These are phyloP conservation scores for Neolecta irregularis DNA, from an alignment of 1,139 yeast species.

Conservation along the genomic window DNA sequence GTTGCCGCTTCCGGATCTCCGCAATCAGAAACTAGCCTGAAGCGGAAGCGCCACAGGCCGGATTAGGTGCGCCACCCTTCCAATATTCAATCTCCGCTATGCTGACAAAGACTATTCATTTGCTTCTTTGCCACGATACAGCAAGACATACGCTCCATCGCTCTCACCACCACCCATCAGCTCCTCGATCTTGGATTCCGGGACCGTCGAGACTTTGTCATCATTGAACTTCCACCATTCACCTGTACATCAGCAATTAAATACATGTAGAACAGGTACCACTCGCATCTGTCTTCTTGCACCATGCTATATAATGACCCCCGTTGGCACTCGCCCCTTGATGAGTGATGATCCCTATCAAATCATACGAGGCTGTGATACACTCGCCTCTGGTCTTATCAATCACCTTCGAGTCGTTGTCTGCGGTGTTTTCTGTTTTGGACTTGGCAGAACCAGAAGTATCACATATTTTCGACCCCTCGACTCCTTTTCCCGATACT, in stretches of 20 bases:
- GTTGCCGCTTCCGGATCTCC: no score
- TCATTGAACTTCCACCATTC: slow-evolving; percentile 92
- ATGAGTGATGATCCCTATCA: slow-evolving; percentile 75
- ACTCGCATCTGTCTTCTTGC: slow-evolving; percentile 32
- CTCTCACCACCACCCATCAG: slow-evolving; percentile 95
- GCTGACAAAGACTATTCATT: no score
- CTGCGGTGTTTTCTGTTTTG: slow-evolving; percentile 26
- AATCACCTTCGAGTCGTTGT: slow-evolving; percentile 19
- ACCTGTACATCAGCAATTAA: slow-evolving; percentile 8
- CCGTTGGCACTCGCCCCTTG: slow-evolving; percentile 93
- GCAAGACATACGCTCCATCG: slow-evolving; percentile 77
- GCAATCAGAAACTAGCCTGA: no score
- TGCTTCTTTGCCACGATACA: no score
- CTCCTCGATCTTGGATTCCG: slow-evolving; percentile 62
- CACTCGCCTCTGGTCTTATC: slow-evolving; percentile 18
- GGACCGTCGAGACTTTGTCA: slow-evolving; percentile 67
- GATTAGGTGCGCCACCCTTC: no score
- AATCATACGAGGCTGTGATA: slow-evolving; percentile 52
- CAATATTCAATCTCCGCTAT: no score
- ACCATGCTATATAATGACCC: slow-evolving; percentile 90
- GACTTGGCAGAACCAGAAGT: slow-evolving; percentile 34
- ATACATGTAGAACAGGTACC: not conserved
- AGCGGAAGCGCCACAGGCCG: no score
- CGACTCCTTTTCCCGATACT: slow-evolving; percentile 20
- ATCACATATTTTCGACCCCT: not conserved